Evolutionary conservation across 1,284 basidiomycete species (phyloP).

Genomic region (Erythrobasidium hasegawianum): DNA sequence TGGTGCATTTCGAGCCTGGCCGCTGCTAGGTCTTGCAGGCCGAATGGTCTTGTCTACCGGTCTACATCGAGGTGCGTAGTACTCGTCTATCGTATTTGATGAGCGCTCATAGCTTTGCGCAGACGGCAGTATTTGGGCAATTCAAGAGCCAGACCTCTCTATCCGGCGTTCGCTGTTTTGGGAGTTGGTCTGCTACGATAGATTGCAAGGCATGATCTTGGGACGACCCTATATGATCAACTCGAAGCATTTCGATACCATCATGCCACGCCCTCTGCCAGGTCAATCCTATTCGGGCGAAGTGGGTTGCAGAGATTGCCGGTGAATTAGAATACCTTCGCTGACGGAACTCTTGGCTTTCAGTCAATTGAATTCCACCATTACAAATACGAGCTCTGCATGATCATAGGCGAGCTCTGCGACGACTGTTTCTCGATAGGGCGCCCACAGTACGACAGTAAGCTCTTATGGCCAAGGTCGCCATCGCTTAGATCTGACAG

Average conservation of each 20-base stretch:
- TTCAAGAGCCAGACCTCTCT: constrained; percentile 39
- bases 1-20: constrained; percentile 44
- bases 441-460: constrained; percentile 29
- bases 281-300: constrained; percentile 10
- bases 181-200: constrained; percentile 43
- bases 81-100: neutral
- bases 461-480: neutral
- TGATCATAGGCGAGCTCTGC: constrained; percentile 30
- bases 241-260: constrained; percentile 39
- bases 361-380: constrained; percentile 32
- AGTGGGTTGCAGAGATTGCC: constrained; percentile 12
- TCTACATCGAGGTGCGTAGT: constrained; percentile 22
- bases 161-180: constrained; percentile 42
- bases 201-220: constrained; percentile 37
- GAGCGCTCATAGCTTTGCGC: constrained; percentile 10
- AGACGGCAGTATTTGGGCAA: constrained; percentile 41
- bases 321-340: neutral
- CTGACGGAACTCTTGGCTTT: neutral
- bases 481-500: neutral
- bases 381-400: constrained; percentile 17
- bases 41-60: constrained; percentile 36
- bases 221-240: constrained; percentile 40
- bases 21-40: constrained; percentile 42
- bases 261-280: constrained; percentile 29
- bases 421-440: constrained; percentile 34